Evolutionary conservation across 2,329 filamentous ascomycete genomes (phyloP).

Genomic region (Trematosphaeria pertusa): DNA sequence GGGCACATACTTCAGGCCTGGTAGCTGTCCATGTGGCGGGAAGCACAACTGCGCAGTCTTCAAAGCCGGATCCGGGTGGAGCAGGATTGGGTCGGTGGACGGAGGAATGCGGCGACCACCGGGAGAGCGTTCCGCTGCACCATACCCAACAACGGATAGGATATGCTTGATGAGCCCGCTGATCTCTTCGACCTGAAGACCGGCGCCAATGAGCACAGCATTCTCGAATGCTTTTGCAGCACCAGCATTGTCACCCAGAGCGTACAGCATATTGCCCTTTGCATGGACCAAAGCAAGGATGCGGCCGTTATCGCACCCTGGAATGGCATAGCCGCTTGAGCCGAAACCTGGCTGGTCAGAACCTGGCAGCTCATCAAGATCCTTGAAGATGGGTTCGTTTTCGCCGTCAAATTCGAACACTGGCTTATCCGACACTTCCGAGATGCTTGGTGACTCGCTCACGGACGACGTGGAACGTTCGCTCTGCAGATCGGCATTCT

Average conservation of each 20-base stretch:
- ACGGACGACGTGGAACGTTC: constrained; percentile 67
- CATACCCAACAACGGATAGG: constrained; percentile 67
- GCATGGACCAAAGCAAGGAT: constrained; percentile 94
- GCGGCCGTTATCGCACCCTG: constrained; percentile 87
- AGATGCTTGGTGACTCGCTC: constrained; percentile 61
- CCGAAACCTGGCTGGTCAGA: constrained; percentile 66
- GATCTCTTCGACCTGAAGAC: constrained; percentile 73
- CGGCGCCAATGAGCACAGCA: constrained; percentile 86
- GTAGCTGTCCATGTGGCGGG: constrained; percentile 74
- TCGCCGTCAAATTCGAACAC: constrained; percentile 61
- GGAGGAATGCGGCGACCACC: constrained; percentile 34
- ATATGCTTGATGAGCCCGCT: constrained; percentile 80
- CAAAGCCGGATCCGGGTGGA: constrained; percentile 83
- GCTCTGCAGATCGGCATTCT: constrained; percentile 61
- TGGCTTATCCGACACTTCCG: constrained; percentile 63
- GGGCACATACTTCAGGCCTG: constrained; percentile 74
- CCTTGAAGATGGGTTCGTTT: constrained; percentile 47
- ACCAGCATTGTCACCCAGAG: constrained; percentile 78
- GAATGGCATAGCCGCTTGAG: constrained; percentile 83
- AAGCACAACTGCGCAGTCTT: constrained; percentile 86
- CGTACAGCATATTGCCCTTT: constrained; percentile 98
- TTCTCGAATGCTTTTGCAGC: constrained; percentile 94
- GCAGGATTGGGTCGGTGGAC: constrained; percentile 70
- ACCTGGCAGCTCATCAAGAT: constrained; percentile 49
- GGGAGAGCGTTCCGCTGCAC: constrained; percentile 42